Percentiles rank a stretch among this genome's conserved stretches.
Conservation (phyloP, 148 eudicot genomes). For the Gaultheria prostrata region DNA sequence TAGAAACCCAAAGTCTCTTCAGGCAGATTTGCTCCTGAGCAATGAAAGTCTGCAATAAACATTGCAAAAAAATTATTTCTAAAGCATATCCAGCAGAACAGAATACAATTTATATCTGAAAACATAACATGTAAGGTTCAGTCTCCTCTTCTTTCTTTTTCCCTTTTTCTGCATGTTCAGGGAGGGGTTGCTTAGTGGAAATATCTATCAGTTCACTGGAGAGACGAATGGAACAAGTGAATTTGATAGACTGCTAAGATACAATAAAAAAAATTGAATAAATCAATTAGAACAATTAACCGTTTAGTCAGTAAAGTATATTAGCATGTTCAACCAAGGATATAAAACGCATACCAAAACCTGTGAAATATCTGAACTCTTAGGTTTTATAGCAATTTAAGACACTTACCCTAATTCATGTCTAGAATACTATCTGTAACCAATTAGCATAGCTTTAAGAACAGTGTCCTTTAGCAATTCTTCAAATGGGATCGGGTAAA, state of each 20-base stretch:
- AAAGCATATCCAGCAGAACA: slow-evolving; percentile 9
- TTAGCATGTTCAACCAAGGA: background rate
- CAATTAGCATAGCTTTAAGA: background rate
- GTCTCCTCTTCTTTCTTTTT: background rate
- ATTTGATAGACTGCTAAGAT: background rate
- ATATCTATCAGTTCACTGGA: too few relatives aligned
- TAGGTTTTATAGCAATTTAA: background rate
- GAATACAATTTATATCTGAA: background rate
- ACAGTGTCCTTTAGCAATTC: background rate
- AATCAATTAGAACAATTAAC: background rate
- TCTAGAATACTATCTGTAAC: background rate
- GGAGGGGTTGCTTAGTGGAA: too few relatives aligned
- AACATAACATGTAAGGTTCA: background rate
- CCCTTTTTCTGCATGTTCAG: too few relatives aligned
- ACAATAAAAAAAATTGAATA: background rate
- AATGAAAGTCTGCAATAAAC: slow-evolving; percentile 65
- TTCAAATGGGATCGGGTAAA: background rate
- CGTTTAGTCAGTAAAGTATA: background rate
- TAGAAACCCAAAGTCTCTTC: slow-evolving; percentile 70
- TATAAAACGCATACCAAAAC: background rate
- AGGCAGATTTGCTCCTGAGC: slow-evolving; percentile 92
- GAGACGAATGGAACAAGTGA: background rate
- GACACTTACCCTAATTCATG: background rate
- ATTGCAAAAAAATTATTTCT: background rate
- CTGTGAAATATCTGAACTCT: background rate